Conservation (phyloP, 2,329 filamentous ascomycete genomes). For the Sporothrix phasma region DNA sequence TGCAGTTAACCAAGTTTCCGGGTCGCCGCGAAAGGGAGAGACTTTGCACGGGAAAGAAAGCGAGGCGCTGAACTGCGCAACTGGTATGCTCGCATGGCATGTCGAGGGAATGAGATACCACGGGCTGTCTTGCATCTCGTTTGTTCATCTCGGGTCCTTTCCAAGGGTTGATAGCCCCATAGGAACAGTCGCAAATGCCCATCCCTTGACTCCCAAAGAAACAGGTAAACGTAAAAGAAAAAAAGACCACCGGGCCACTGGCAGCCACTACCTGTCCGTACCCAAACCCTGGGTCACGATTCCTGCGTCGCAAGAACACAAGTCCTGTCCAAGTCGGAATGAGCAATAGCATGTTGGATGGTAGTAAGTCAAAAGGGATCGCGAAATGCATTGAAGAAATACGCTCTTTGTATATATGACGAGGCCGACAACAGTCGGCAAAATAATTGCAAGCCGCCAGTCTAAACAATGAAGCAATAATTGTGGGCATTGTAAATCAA, state of each 20-base stretch:
- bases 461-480: background rate
- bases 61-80: background rate
- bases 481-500: background rate
- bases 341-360: too few relatives aligned
- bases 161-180: background rate
- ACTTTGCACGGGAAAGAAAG: too few relatives aligned
- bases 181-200: background rate
- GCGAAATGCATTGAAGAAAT: background rate
- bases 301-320: background rate
- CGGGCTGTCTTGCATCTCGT: background rate
- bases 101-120: background rate
- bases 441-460: background rate
- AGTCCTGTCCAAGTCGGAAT: too few relatives aligned
- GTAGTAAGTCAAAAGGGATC: background rate
- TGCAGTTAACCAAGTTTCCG: background rate
- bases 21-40: background rate
- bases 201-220: background rate
- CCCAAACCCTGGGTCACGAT: background rate
- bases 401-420: background rate
- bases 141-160: background rate
- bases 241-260: background rate
- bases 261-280: background rate
- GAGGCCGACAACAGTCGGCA: background rate
- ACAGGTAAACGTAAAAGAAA: background rate
- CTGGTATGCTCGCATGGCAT: background rate